A percentile compares a stretch with the other conserved stretches of the same genome.
Conservation (phyloP, 352 stramenopile genomes). For the Globisporangium polare region DNA sequence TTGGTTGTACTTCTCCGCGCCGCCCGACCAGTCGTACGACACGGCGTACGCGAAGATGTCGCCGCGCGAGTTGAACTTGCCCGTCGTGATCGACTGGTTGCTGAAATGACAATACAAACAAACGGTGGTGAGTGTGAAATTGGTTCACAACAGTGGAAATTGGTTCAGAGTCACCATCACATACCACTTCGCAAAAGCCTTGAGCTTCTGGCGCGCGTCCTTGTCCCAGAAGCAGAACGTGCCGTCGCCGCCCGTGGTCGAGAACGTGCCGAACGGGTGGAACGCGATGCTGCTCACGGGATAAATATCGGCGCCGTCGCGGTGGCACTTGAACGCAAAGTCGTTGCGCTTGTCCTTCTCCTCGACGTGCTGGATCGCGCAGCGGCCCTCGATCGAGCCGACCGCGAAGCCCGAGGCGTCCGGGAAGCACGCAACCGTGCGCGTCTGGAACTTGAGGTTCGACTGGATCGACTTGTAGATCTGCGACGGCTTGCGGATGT, state of each 20-base stretch:
- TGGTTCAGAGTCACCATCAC: constrained; percentile 4
- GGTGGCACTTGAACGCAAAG: constrained; percentile 93
- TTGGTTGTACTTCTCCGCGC: constrained; percentile 87
- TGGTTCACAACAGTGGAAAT: constrained; percentile 2
- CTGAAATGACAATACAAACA: constrained; percentile 18
- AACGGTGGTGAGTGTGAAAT: neutral
- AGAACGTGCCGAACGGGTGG: constrained; percentile 94
- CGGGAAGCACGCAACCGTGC: constrained; percentile 87
- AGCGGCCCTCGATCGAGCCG: constrained; percentile 89
- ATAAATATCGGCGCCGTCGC: constrained; percentile 85
- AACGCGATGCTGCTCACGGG: constrained; percentile 90
- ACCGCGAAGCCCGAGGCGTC: constrained; percentile 86
- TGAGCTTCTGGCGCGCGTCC: constrained; percentile 96
- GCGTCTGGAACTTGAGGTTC: constrained; percentile 87
- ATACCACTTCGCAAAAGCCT: constrained; percentile 83
- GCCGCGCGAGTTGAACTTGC: constrained; percentile 91
- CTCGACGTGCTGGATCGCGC: constrained; percentile 88
- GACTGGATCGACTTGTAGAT: constrained; percentile 85
- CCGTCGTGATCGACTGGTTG: constrained; percentile 88
- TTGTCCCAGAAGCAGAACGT: constrained; percentile 99
- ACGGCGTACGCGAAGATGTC: constrained; percentile 96
- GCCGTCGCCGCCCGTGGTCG: constrained; percentile 93
- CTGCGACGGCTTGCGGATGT: constrained; percentile 81
- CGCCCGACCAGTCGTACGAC: constrained; percentile 97
- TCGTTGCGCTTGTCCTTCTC: constrained; percentile 79